Evolutionary conservation across 495 filamentous ascomycete genomes (phyloP).

Genomic region (Bryoglossum gracile): DNA sequence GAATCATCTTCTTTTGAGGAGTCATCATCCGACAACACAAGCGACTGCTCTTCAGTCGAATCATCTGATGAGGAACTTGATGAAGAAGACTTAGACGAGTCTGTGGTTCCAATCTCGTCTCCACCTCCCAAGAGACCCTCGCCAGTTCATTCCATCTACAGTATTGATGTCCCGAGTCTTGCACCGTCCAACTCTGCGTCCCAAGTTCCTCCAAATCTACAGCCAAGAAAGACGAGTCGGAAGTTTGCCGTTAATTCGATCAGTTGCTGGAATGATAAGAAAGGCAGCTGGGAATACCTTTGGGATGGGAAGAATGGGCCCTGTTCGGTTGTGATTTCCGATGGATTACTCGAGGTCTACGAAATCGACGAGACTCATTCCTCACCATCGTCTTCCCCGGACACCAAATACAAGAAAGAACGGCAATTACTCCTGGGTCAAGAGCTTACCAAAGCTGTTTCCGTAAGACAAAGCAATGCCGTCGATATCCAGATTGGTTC

Average conservation of each 20-base stretch:
- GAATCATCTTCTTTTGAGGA: constrained; percentile 30
- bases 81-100: constrained; percentile 33
- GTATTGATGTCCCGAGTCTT: constrained; percentile 44
- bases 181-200: constrained; percentile 72
- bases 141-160: constrained; percentile 33
- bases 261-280: constrained; percentile 75
- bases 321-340: constrained; percentile 73
- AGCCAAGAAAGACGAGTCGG: constrained; percentile 43
- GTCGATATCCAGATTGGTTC: constrained; percentile 92
- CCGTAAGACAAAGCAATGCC: constrained; percentile 79
- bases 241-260: constrained; percentile 71
- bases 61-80: constrained; percentile 44
- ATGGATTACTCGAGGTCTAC: constrained; percentile 81
- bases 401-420: no score
- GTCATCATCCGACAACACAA: constrained; percentile 36
- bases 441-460: constrained; percentile 81
- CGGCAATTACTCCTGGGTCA: no score
- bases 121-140: constrained; percentile 10
- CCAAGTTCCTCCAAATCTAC: constrained; percentile 50
- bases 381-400: constrained; percentile 32
- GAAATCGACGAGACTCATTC: constrained; percentile 49
- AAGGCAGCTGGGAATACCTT: constrained; percentile 72
- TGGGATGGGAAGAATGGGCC: constrained; percentile 61
- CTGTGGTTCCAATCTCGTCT: not conserved
- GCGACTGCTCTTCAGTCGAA: constrained; percentile 31